Evolutionary conservation across 352 stramenopile genomes (phyloP), one percentile per base, ranked within the genome.

Genomic region (Globisporangium lucens): DNA sequence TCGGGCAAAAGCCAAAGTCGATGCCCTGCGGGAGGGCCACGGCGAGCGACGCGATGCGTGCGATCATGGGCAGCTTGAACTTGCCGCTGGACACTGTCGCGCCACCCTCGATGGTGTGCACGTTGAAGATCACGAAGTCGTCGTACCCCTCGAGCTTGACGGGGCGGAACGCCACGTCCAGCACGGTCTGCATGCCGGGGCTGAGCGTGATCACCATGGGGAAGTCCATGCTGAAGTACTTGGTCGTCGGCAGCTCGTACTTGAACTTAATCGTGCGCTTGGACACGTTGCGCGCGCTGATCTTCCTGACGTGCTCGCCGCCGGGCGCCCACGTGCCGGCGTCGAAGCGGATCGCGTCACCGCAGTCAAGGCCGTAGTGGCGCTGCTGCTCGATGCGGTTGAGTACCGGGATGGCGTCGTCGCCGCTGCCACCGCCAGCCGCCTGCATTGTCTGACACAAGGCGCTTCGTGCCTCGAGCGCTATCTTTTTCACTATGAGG

Each of bases 171-270:
- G 89, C 83, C 35, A 98, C 87, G 65, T 98, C 87, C 9, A 98
- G 74, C 38, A 83, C 77, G 35, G 85, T 87, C 46, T 81, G 75
- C 78, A 96, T 98, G 51, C 92, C 93, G 3, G 91, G 91, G 57
- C 83, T 96, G 24, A 98, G 84, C 24, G 81, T 94, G 36, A 94
- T 90, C 22, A 94, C 69, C 27, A 91, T 89, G 22, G 95, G 94
- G 75, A 98, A 98, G 58, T 93, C 86, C 87, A 98, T 95, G 61
- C 87, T 97, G 63, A 98, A 98, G 74, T 96, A 98, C 70, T 97
- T 95, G 62, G 93, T 97, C 60, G 75, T 85, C 22, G 93, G 94
- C 27, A 98, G 80, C 66, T 94, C 84, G 74, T 98, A 98, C 74
- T 97, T 98, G 73, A 98, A 96, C 74, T 96, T 95, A 67, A 94